These are phyloP conservation scores for Fomitopsis pulvina DNA, from an alignment of 768 basidiomycete genomes.

Conservation along the genomic window DNA sequence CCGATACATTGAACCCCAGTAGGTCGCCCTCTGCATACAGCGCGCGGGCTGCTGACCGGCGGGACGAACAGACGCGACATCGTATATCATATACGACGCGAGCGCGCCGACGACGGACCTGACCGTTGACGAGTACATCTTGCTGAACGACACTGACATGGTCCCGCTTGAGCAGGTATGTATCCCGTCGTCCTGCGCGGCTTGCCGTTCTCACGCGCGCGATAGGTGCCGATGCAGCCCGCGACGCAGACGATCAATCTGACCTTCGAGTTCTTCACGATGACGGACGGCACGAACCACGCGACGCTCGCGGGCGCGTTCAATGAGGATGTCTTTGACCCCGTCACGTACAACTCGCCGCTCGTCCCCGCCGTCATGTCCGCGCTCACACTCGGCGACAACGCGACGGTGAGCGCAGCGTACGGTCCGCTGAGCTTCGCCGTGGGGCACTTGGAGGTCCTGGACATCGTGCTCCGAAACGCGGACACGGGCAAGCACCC, in stretches of 20 bases:
- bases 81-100: conserved; percentile 70
- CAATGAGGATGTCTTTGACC: conserved; percentile 72
- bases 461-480: conserved; percentile 75
- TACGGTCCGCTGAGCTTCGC: conserved; percentile 82
- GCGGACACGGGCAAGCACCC: conserved; percentile 73
- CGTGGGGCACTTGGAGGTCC: conserved; percentile 64
- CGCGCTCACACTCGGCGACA: conserved; percentile 65
- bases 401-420: conserved; percentile 56
- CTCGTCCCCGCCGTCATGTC: conserved; percentile 75
- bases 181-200: not conserved
- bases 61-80: conserved; percentile 58
- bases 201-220: not conserved
- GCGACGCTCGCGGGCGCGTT: conserved; percentile 53
- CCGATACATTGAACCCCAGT: conserved; percentile 71
- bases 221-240: conserved; percentile 35
- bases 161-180: conserved; percentile 45
- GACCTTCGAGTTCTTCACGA: conserved; percentile 74
- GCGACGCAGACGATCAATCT: conserved; percentile 60
- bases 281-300: conserved; percentile 79
- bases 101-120: conserved; percentile 45
- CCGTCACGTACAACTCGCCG: conserved; percentile 60
- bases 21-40: conserved; percentile 18
- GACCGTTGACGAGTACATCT: conserved; percentile 47
- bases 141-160: conserved; percentile 61
- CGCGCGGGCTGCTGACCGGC: not conserved